Conservation (phyloP, 805 yeast species). For the Candida quercuum region DNA sequence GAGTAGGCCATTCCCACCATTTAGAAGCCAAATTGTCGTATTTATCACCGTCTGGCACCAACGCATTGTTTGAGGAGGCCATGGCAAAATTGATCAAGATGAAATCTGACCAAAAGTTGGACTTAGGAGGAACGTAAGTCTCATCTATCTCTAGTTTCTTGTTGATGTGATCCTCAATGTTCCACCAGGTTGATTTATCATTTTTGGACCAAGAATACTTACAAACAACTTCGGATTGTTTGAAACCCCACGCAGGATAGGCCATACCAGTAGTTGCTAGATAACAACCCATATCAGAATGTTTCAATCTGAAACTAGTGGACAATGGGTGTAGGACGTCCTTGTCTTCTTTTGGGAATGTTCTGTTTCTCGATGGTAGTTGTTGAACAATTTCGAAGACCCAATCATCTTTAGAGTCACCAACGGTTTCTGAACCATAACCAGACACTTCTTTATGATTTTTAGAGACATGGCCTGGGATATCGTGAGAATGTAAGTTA, state of each 20-base stretch:
- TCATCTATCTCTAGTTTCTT: constrained; percentile 48
- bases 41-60: constrained; percentile 74
- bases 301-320: constrained; percentile 63
- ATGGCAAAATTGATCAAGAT: constrained; percentile 71
- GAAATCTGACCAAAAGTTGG: constrained; percentile 71
- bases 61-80: constrained; percentile 82
- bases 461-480: constrained; percentile 69
- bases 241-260: constrained; percentile 80
- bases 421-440: constrained; percentile 65
- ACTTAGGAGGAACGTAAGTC: constrained; percentile 52
- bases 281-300: constrained; percentile 64
- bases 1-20: constrained; percentile 86
- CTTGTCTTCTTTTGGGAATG: constrained; percentile 43
- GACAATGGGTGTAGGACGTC: constrained; percentile 67
- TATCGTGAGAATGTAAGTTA: constrained; percentile 77
- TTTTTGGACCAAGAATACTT: constrained; percentile 45
- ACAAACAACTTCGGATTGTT: constrained; percentile 78
- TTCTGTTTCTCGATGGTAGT: constrained; percentile 26
- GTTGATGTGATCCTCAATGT: constrained; percentile 67
- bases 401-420: constrained; percentile 90
- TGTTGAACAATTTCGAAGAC: constrained; percentile 74
- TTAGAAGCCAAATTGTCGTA: constrained; percentile 62
- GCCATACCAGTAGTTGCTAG: constrained; percentile 66
- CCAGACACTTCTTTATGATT: constrained; percentile 80
- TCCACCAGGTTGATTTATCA: constrained; percentile 89